Evolutionary conservation across 2,329 filamentous ascomycete genomes (phyloP), one percentile per base, ranked within the genome.

Genomic region (Trichoderma arundinaceum): DNA sequence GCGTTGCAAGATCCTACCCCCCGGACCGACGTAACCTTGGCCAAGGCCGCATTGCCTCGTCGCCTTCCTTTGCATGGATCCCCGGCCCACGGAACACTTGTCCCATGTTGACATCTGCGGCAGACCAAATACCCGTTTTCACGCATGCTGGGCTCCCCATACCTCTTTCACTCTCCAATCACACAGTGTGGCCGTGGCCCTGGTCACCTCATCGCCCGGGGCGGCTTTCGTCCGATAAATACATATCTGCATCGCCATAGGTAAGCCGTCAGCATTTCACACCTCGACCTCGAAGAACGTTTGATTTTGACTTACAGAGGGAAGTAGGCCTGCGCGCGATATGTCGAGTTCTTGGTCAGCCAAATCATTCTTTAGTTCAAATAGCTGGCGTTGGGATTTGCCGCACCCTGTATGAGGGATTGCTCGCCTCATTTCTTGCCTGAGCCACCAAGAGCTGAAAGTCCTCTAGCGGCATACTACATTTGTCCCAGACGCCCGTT

Each of bases 141-240:
- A n/a, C 6, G n/a, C 58, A 28, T 52, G 38, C 19, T 22, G 48
- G 22, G 38, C 19, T 52, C 15, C 22, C 12, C 5, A 12, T 41
- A 39, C n/a, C 28, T 22, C 13, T 6, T 32, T 52, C 38, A 12
- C 15, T 33, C n/a, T 38, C 22, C 58, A 62, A 53, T 62, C 39
- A 15, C 48, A 53, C 48, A 33, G 22, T 44, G 48, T 44, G 35
- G 19, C 17, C 13, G 19, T 17, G 7, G 39, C 60, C 19, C 49
- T 15, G 17, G 49, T 38, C 17, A 28, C 17, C 43, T n/a, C 12
- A 54, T 66, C 35, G 62, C 15, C 15, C 15, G 64, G 44, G 8
- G 64, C 22, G 65, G 83, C 69, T 89, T 89, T 68, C 82, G 81
- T 57, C 86, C 87, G 70, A 89, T 88, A 68, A 85, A 88, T 43